Evolutionary conservation across 2,329 filamentous ascomycete species (phyloP).

Genomic region (Fusarium begoniae): DNA sequence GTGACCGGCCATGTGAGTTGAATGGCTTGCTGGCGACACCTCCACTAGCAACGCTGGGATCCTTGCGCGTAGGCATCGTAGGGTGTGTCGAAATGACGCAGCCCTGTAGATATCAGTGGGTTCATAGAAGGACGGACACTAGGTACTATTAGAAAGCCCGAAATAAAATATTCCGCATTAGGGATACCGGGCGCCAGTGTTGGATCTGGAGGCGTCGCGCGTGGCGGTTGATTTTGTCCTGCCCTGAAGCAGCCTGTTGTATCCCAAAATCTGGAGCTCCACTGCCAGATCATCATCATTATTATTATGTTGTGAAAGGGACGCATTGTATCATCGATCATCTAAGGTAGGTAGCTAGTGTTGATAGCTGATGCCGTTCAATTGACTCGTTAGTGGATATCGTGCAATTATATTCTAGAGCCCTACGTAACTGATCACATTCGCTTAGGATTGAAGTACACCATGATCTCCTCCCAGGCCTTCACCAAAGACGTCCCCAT

Average conservation of each 20-base stretch:
- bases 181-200: not conserved
- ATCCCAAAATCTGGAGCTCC: not conserved
- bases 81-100: not conserved
- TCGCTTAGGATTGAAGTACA: conserved; percentile 51
- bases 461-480: conserved; percentile 48
- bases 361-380: too few species aligned
- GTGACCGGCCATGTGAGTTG: too few species aligned
- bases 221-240: not conserved
- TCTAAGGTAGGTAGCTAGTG: too few species aligned
- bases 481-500: conserved; percentile 45
- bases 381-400: not conserved
- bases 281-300: not conserved
- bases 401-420: not conserved
- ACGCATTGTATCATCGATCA: not conserved
- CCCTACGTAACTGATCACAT: conserved; percentile 6
- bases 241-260: not conserved
- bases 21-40: not conserved
- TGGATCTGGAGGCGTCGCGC: too few species aligned
- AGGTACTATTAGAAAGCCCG: too few species aligned
- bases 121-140: not conserved
- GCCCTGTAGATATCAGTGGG: not conserved
- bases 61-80: too few species aligned
- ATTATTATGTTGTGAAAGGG: not conserved
- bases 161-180: too few species aligned
- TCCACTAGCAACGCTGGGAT: rapidly evolving